phyloP scores from a whole-genome alignment of 345 rosid genomes.

The Boechera retrofracta region DNA sequence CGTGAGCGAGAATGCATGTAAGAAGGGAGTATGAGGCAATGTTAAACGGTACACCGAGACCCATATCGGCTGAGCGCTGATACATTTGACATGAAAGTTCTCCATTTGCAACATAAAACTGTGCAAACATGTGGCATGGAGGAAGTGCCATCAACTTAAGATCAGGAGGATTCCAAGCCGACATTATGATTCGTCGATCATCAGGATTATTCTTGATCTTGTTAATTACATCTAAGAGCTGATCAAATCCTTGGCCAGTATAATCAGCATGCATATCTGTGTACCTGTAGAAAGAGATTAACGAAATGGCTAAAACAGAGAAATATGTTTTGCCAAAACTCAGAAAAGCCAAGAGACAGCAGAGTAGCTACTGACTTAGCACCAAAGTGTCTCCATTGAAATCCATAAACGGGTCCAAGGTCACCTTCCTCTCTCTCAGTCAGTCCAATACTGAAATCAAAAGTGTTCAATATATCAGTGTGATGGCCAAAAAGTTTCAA shows the following conservation, averaged over 20 bases:
- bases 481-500: not conserved
- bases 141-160: conserved; percentile 95
- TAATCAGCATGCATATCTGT: conserved; percentile 96
- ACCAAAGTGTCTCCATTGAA: conserved; percentile 99
- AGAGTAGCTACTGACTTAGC: conserved; percentile 65
- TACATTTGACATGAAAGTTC: conserved; percentile 98
- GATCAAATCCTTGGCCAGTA: conserved; percentile 96
- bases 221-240: conserved; percentile 79
- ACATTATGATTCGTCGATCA: conserved; percentile 86
- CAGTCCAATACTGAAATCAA: conserved; percentile 69
- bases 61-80: conserved; percentile 98
- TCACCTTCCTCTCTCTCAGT: conserved; percentile 91
- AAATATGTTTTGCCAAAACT: conserved; percentile 8
- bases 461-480: not conserved
- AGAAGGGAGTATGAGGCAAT: conserved; percentile 93
- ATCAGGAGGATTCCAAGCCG: conserved; percentile 99
- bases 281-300: conserved; percentile 58
- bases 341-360: conserved; percentile 20
- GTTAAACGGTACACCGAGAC: conserved; percentile 97
- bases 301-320: not conserved
- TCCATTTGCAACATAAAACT: conserved; percentile 90
- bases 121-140: conserved; percentile 99
- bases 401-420: conserved; percentile 95
- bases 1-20: conserved; percentile 91
- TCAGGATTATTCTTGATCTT: conserved; percentile 93